phyloP scores from a whole-genome alignment of 345 rosid genomes.

The Laguncularia racemosa region DNA sequence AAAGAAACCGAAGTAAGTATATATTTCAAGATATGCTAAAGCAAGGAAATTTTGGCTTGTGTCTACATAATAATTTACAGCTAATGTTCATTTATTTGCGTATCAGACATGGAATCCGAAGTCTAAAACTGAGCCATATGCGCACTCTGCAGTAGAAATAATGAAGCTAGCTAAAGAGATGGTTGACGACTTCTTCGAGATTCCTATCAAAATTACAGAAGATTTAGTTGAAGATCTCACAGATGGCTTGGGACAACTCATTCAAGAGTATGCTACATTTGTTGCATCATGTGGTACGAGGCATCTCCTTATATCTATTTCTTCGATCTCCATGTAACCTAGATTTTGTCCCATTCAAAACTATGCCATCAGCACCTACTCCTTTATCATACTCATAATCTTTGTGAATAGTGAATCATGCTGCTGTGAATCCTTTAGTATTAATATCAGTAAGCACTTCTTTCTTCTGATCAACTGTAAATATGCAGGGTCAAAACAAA shows the following conservation, averaged over 20 bases:
- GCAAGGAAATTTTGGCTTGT: constrained; percentile 47
- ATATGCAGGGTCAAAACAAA: constrained; percentile 61
- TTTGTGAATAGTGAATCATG: too few species aligned
- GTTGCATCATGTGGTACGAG: constrained; percentile 71
- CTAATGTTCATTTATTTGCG: not conserved
- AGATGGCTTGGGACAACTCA: constrained; percentile 49
- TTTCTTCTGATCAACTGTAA: not conserved
- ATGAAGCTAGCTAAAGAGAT: constrained; percentile 52
- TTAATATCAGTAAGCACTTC: too few species aligned
- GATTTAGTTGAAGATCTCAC: constrained; percentile 61
- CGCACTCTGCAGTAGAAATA: constrained; percentile 62
- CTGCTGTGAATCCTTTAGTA: too few species aligned
- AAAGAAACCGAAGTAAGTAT: constrained; percentile 60
- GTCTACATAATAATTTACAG: constrained; percentile 15
- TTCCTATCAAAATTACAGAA: constrained; percentile 62
- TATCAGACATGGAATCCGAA: constrained; percentile 88
- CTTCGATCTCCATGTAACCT: not conserved
- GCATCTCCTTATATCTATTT: not conserved
- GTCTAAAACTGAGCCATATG: constrained; percentile 79
- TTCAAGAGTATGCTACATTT: constrained; percentile 58
- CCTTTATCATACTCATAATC: too few species aligned
- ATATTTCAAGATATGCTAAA: constrained; percentile 21
- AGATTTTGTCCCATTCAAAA: not conserved
- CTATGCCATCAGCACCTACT: too few species aligned
- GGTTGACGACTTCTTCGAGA: constrained; percentile 63